phyloP scores from a whole-genome alignment of 78 protist genomes.

The Planoprotostelium fungivorum region DNA sequence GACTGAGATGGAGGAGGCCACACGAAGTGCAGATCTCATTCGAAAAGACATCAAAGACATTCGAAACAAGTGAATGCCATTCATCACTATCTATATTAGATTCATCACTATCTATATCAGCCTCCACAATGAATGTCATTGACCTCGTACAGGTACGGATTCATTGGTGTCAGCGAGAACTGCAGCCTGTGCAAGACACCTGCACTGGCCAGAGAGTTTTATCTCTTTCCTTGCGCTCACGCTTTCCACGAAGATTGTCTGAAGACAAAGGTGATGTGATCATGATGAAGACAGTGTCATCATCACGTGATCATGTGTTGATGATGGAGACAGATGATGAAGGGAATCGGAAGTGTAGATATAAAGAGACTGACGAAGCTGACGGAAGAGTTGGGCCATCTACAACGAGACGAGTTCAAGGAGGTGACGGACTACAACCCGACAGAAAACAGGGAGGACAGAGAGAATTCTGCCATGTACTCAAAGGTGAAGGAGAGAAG shows the following conservation, averaged over 20 bases:
- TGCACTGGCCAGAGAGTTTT: conserved; percentile 64
- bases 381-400: neutral
- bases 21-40: conserved; percentile 71
- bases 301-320: neutral
- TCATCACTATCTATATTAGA: neutral
- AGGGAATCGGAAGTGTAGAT: neutral
- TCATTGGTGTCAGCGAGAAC: conserved; percentile 47
- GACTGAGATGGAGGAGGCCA: conserved; percentile 85
- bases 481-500: neutral
- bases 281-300: neutral
- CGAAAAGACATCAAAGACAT: conserved; percentile 84
- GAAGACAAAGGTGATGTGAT: conserved; percentile 22
- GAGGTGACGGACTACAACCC: neutral
- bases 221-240: conserved; percentile 89
- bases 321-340: conserved; percentile 3
- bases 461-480: neutral
- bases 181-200: conserved; percentile 77
- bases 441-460: neutral
- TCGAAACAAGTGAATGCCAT: conserved; percentile 26
- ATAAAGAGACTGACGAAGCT: conserved; percentile 26
- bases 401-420: conserved; percentile 4
- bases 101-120: neutral
- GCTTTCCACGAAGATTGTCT: conserved; percentile 85
- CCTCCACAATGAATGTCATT: neutral
- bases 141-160: conserved; percentile 35